These are phyloP conservation scores for Dryadomyces quercus-mongolicae DNA, from an alignment of 2,329 filamentous ascomycete species.

Conservation along the genomic window DNA sequence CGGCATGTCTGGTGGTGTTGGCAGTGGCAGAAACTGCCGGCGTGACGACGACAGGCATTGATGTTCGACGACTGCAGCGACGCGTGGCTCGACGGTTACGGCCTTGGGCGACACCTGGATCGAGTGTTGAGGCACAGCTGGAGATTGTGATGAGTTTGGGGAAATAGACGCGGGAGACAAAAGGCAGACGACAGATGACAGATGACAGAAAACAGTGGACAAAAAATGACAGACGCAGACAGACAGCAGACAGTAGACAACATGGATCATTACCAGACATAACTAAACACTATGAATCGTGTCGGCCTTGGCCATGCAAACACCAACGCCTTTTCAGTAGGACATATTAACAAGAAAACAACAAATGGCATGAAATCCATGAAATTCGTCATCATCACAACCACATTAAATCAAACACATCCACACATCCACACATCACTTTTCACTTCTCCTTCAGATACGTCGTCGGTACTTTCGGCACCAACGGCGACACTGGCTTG, in stretches of 20 bases:
- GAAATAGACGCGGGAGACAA: background rate
- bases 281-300: too few relatives aligned
- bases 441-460: background rate
- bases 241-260: background rate
- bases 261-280: background rate
- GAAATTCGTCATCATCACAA: background rate
- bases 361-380: background rate
- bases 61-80: conserved; percentile 17
- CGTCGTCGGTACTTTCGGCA: background rate
- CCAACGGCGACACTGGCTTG: background rate
- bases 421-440: background rate
- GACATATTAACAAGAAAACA: background rate
- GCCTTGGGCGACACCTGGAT: conserved; percentile 21
- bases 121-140: conserved; percentile 17
- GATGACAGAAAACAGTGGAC: background rate
- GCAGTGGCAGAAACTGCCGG: conserved; percentile 17
- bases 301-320: too few relatives aligned
- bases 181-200: background rate
- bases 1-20: conserved; percentile 22
- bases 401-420: background rate
- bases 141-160: conserved; percentile 8
- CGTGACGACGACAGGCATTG: background rate
- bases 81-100: conserved; percentile 17
- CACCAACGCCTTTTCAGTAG: too few relatives aligned
- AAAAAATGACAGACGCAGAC: too few relatives aligned